Evolutionary conservation across 129 eudicot genomes (phyloP).

Genomic region (Daucus carota): DH1_v3.0 NC_030381.2:41583001-41583500

Average conservation of each 20-base stretch:
- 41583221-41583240: neutral
- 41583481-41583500: too few species aligned
- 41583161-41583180: neutral
- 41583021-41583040: neutral
- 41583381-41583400: neutral
- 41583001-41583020: neutral
- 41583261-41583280: neutral
- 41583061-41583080: conserved; percentile 11
- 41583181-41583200: neutral
- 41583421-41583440: neutral
- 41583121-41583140: neutral
- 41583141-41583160: neutral
- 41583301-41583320: conserved; percentile 3
- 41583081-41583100: conserved; percentile 5
- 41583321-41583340: neutral
- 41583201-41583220: neutral
- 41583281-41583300: neutral
- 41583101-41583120: neutral
- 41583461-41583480: too few species aligned
- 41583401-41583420: neutral
- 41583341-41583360: neutral
- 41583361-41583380: neutral
- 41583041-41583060: neutral
- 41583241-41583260: neutral
- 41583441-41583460: too few species aligned